Base-by-base conservation (phyloP, 495 filamentous ascomycete genomes). In the Penicillium simplicissimum region DNA sequence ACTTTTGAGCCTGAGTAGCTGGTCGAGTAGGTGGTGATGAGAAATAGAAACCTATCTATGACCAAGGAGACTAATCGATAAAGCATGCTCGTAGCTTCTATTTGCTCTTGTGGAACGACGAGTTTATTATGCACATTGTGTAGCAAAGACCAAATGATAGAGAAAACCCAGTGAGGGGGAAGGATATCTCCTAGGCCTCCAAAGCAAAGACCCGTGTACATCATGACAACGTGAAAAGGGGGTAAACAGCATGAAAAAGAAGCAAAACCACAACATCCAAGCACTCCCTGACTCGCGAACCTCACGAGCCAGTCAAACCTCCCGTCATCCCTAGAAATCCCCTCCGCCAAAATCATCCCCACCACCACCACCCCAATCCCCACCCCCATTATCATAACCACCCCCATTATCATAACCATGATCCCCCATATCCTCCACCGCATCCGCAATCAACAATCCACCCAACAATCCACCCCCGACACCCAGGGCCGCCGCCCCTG, bases 391-490 rank as follows among this genome's bases (percentile, higher is more conserved):
- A 52, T 78, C 78, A 25, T 87, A 74, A 62, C 37, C 74, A 55
- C 65, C 71, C 67, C 57, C 61, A 65, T 85, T 83, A 52, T 78
- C 78, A 25, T 87, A 74, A 62, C 88, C 64, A 52, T 81, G 66
- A 59, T 67, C 67, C 17, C 52, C 67, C 31, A 70, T 51, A 45
- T 88, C 87, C 47, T 86, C 70, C 48, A 91, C 76, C 10, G 85
- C 87, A 67, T 90, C 82, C 4, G 81, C 88, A 42, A 96, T 68
- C 69, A 93, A 51, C 63, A 80, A 76, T 11, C 90, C 91, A 60
- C 90, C 91, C 3, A 93, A 42, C 66, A 96, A 61, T 56, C 91
- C 91, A 57, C 87, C 91, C 49, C 90, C 91, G 9, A 91, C 68
- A 71, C 91, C 91, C 60, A 94, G 73, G 17, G 90, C 91, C 9